Conservation (phyloP, 768 basidiomycete species). For the Glaciozyma martinii region DNA sequence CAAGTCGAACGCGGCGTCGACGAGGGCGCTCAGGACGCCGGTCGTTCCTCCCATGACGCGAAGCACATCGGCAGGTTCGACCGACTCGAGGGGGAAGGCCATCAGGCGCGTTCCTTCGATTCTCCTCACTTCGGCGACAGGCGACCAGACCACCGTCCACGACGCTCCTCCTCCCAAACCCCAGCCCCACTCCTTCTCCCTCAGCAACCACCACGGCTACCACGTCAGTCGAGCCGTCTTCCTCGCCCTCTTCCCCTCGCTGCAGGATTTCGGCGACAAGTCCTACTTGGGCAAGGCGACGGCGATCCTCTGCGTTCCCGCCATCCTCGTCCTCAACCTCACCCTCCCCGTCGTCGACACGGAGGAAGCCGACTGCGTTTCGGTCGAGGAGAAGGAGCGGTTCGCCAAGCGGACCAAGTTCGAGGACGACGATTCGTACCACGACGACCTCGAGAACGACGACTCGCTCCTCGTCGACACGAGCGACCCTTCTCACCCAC, state of each 20-base stretch:
- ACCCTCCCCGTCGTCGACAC: conserved; percentile 77
- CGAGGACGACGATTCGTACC: conserved; percentile 45
- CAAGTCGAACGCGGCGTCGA: neutral
- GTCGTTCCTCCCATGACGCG: neutral
- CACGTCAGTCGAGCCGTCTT: conserved; percentile 37
- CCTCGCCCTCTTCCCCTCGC: conserved; percentile 73
- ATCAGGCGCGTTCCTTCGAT: conserved; percentile 22
- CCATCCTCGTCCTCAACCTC: conserved; percentile 71
- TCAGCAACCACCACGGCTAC: neutral
- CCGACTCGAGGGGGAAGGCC: neutral
- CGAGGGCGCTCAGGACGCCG: neutral
- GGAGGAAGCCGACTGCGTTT: conserved; percentile 53
- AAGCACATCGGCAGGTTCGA: neutral
- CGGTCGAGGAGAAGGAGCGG: conserved; percentile 54
- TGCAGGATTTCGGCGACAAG: conserved; percentile 64
- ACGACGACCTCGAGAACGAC: conserved; percentile 15
- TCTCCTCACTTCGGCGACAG: conserved; percentile 19
- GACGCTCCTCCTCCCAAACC: neutral
- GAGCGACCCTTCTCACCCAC: neutral
- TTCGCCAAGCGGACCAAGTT: conserved; percentile 31
- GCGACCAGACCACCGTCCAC: conserved; percentile 3
- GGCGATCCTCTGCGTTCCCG: conserved; percentile 72
- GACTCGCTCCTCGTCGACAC: neutral
- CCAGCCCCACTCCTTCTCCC: neutral
- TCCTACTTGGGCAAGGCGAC: conserved; percentile 62